A percentile compares a stretch with the other conserved stretches of the same genome.
phyloP scores from a whole-genome alignment of 345 rosid species.

The Toxicodendron radicans region DNA sequence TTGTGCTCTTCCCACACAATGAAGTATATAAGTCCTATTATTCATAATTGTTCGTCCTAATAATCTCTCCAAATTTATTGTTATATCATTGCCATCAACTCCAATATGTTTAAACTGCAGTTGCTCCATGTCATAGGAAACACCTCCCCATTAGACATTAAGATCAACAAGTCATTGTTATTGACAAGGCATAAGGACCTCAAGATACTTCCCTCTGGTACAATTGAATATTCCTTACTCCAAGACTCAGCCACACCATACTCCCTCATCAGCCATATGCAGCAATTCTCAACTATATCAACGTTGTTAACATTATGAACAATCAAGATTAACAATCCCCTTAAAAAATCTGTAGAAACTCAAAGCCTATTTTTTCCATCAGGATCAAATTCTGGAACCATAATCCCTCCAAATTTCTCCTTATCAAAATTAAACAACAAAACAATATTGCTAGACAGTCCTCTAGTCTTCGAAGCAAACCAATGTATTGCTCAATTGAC shows the following conservation, averaged over 20 bases:
- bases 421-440: slow-evolving; percentile 2
- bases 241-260: slow-evolving; percentile 11
- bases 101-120: not conserved
- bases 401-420: slow-evolving; percentile 2
- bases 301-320: not conserved
- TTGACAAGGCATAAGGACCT: slow-evolving; percentile 1
- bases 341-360: not conserved
- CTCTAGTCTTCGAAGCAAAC: not conserved
- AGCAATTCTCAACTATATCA: not conserved
- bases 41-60: too few relatives aligned
- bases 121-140: not conserved
- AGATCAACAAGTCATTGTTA: not conserved
- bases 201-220: not conserved
- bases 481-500: not conserved
- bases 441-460: not conserved
- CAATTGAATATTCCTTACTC: slow-evolving; percentile 4
- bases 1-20: too few relatives aligned
- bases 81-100: not conserved
- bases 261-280: slow-evolving; percentile 7
- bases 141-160: not conserved
- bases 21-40: too few relatives aligned
- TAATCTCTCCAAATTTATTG: not conserved
- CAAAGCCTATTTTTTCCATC: not conserved
- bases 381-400: not conserved
- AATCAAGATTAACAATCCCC: slow-evolving; percentile 2